Evolutionary conservation across 140 eudicot species (phyloP), one percentile per base, ranked within the genome.

Genomic region (Stevia rebaudiana): DNA sequence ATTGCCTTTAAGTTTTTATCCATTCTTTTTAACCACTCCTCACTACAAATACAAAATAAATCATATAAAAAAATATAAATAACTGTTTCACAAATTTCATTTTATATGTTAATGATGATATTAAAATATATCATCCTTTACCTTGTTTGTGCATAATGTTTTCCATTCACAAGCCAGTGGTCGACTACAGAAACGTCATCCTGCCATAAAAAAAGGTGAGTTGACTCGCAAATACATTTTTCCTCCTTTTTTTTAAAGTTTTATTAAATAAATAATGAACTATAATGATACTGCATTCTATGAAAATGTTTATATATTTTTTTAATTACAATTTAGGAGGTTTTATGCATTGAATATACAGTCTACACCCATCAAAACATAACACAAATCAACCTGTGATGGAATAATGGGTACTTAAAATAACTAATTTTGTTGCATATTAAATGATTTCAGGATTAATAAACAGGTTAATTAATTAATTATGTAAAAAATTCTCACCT

Each of bases 1-100:
- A 88, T 64, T 19, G 76, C 71, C 54, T 60, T 69, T 67, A 57
- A 23, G 76, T 86, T 92, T 47, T 74, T 41, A 78, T 94, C 99
- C 99, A 88, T 94, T 75, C 99, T 77, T 76, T 85, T 85, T 21
- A 92, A 92, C 99, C 99, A 92, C 73, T 88, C 96, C 76, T 92
- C 96, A 65, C 99, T 92, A 81, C 67, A 80, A 28, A 75, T 18
- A 71, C 18, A 50, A 63, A 40, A 54, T 9, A 16, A 33, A 31
- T 22, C 2, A 22, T 12, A 13, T 30, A 59, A 48, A 25, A 11
- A 2, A 22, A 22, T n/a, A n/a, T n/a, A n/a, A n/a, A n/a, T n/a
- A n/a, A n/a, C n/a, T n/a, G n/a, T n/a, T n/a, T n/a, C n/a, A n/a
- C n/a, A n/a, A n/a, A n/a, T n/a, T n/a, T n/a, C n/a, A n/a, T n/a